phyloP scores from a whole-genome alignment of 2,329 filamentous ascomycete species.

The Fusarium torreyae region DNA sequence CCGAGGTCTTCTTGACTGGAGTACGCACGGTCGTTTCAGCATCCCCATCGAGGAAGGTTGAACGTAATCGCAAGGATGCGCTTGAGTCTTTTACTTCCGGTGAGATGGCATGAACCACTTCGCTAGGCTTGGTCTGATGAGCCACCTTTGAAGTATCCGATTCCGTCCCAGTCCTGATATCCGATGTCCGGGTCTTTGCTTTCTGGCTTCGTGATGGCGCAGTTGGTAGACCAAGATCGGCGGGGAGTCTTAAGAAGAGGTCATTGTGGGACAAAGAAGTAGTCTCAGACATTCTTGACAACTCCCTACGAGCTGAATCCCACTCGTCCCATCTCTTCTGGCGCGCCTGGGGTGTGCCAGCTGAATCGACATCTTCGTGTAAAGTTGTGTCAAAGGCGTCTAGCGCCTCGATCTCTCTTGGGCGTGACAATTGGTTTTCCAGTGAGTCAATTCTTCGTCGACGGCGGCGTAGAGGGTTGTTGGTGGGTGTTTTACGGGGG shows the following conservation, averaged over 20 bases:
- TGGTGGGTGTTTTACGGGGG: slow-evolving; percentile 34
- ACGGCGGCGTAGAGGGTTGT: slow-evolving; percentile 51
- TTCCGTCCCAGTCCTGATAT: neutral
- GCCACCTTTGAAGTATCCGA: neutral
- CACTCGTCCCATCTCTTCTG: slow-evolving; percentile 47
- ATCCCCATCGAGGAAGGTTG: slow-evolving; percentile 1
- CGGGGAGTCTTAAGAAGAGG: slow-evolving; percentile 36
- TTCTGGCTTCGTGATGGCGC: slow-evolving; percentile 3
- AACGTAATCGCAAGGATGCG: neutral
- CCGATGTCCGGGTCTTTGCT: neutral
- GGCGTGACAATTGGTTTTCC: neutral
- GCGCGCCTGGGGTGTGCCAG: slow-evolving; percentile 20
- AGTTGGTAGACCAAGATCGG: slow-evolving; percentile 24
- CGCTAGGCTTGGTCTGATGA: neutral
- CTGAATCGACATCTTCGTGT: neutral
- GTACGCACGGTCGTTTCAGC: neutral
- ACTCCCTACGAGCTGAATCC: slow-evolving; percentile 46
- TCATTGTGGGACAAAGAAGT: slow-evolving; percentile 35
- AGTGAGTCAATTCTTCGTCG: slow-evolving; percentile 40
- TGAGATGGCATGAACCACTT: neutral
- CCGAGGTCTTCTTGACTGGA: neutral
- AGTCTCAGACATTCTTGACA: slow-evolving; percentile 40
- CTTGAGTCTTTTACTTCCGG: neutral
- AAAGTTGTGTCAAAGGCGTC: slow-evolving; percentile 25
- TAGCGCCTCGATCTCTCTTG: slow-evolving; percentile 16